These are phyloP conservation scores for Pneumocystis jirovecii DNA, from an alignment of 1,139 yeast species.

Conservation along the genomic window DNA sequence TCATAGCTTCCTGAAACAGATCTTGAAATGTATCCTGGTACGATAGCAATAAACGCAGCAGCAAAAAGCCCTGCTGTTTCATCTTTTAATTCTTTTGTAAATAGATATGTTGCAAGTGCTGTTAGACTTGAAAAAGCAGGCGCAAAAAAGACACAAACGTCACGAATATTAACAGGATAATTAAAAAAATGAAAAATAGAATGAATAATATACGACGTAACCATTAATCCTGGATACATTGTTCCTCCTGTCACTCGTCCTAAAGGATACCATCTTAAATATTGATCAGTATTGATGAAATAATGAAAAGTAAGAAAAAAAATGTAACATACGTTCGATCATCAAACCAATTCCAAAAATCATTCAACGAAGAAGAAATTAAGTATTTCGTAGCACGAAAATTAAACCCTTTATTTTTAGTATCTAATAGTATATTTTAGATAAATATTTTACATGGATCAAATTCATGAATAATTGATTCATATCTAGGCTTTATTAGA, in stretches of 20 bases:
- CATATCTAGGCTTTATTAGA: constrained; percentile 42
- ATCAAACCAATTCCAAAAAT: constrained; percentile 95
- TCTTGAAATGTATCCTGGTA: constrained; percentile 96
- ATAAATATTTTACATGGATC: constrained; percentile 12
- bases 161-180: constrained; percentile 84
- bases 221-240: constrained; percentile 95
- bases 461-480: constrained; percentile 92
- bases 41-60: constrained; percentile 92
- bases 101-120: constrained; percentile 77
- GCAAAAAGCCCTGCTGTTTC: constrained; percentile 80
- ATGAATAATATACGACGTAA: constrained; percentile 84
- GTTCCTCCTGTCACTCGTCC: constrained; percentile 99
- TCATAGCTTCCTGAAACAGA: constrained; percentile 98
- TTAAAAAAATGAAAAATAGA: constrained; percentile 48
- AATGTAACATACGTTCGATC: constrained; percentile 35
- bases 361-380: constrained; percentile 19
- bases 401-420: neutral
- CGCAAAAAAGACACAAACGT: constrained; percentile 88
- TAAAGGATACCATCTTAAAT: constrained; percentile 82
- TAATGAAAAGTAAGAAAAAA: neutral
- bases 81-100: constrained; percentile 83
- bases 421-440: neutral
- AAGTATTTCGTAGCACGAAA: neutral
- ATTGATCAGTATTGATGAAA: neutral
- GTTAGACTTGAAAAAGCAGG: constrained; percentile 94